Evolutionary conservation across 2,329 filamentous ascomycete genomes (phyloP), one percentile per base, ranked within the genome.

Genomic region (Hypoxylon sp.): DNA sequence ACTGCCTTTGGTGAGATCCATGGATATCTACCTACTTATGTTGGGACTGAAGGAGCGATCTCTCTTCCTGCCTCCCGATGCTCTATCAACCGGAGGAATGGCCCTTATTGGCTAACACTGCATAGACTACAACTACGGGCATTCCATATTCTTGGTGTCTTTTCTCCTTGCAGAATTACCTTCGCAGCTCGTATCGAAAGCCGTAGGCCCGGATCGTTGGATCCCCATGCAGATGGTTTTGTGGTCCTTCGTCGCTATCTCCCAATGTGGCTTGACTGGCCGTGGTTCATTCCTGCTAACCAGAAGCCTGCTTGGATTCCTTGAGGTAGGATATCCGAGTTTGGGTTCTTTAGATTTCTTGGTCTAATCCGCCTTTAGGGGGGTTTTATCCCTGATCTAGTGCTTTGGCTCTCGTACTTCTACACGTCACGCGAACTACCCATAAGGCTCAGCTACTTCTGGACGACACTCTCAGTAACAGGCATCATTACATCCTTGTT

Each of bases 151-250:
- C 67, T 78, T 81, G 0, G 72, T 86, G 3, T 80, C 80, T 0
- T 88, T 88, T 67, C 75, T 89, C 1, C 75, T 81, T 3, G 85
- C 87, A 0, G 87, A 90, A 69, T 76, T 90, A 1, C 87, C 87
- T 0, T 89, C 86, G 0, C 87, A 89, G 70, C 79, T 90, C 7
- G 71, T 89, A 12, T 84, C 81, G 44, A 90, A 90, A 73, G 83
- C 82, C 70, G 67, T 76, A 0, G 75, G 74, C 0, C 74, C 75
- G 3, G 74, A 76, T 59, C 71, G 71, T 52, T 77, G 74, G 75
- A 75, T 76, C 22, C 74, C 75, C 9, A 72, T 69, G 33, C 74
- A 76, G 57, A 77, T 77, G 33, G 71, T 72, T 36, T 14, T 76
- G 20, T 76, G 74, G 73, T 75, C 73, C 0, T 64, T 77, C 9